These are phyloP conservation scores for Sporothrix brunneoviolacea DNA, from an alignment of 2,329 filamentous ascomycete genomes.

Conservation along the genomic window DNA sequence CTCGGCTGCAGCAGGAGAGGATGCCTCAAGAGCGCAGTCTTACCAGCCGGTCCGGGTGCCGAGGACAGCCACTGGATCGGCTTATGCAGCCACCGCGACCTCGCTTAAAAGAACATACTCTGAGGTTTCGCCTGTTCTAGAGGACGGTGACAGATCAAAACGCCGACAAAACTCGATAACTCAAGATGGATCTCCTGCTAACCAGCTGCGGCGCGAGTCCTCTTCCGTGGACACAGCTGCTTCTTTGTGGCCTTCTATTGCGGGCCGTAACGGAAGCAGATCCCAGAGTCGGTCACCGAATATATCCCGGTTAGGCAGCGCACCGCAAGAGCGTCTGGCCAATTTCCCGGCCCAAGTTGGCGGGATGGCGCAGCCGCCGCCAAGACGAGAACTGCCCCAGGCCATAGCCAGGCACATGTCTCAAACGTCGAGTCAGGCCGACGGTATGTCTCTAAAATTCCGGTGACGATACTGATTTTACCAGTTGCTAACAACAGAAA, in stretches of 20 bases:
- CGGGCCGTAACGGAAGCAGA: not conserved
- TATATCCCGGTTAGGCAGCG: not conserved
- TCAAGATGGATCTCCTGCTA: not conserved
- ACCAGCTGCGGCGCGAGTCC: not conserved
- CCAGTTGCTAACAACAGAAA: not conserved
- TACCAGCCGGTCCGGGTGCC: not conserved
- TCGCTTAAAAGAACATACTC: not conserved
- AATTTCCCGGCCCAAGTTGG: not conserved
- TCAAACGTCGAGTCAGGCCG: constrained; percentile 4
- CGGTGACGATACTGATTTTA: not conserved
- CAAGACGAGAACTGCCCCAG: constrained; percentile 14
- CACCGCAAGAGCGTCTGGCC: not conserved
- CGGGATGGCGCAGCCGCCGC: constrained; percentile 11
- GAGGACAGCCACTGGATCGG: not conserved
- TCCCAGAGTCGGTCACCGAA: not conserved
- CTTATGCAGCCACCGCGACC: not conserved
- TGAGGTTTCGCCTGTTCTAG: not conserved
- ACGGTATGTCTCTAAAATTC: constrained; percentile 1
- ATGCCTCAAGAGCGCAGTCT: no score
- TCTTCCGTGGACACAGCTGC: not conserved
- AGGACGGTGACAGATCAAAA: not conserved
- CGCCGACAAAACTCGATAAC: not conserved
- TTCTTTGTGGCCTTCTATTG: not conserved
- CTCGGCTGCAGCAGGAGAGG: no score
- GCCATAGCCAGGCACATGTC: constrained; percentile 13